Base-by-base conservation (phyloP, 768 basidiomycete genomes). In the Suillus alpinus region DNA sequence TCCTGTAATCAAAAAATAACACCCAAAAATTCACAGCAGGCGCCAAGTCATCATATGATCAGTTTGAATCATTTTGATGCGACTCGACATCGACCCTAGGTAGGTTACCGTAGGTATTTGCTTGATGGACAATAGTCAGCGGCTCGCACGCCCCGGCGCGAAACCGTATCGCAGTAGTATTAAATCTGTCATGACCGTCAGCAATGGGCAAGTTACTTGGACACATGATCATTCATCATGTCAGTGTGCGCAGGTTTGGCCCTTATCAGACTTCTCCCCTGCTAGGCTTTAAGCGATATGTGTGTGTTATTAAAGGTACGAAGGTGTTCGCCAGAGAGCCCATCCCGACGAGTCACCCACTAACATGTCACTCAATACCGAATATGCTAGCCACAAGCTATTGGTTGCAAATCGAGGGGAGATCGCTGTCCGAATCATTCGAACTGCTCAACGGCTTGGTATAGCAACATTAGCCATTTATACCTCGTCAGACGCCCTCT, bases 371-470 rank as follows among this genome's bases (percentile, higher is more conserved):
- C 63, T 50, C 64, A 61, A 43, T 13, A 52, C 37, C 40, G 31
- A 63, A 18, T 71, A 70, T 37, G 57, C 65, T 3, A 53, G 62
- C n/a, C 80, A 84, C 63, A 86, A 81, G 62, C 75, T 88, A 0
- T 79, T 89, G 62, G 75, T 91, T 61, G 86, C 86, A 20, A 89
- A 91, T 69, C 83, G 88, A 29, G 88, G 88, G 44, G 88, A 91
- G 70, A 89, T 90, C 56, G 87, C 87, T 9, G 76, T 85, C 14
- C 83, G 88, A 9, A 80, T 89, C 64, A 73, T 89, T 29, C 80
- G 78, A 56, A 83, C 86, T 0, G 86, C 85, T 2, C 78, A 78
- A 52, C 70, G 70, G 31, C 77, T 87, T 3, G 81, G 78, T 1
- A 67, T 91, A 29, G 69, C 66, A 4, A 86, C 85, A 0, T 66